Percentiles rank a stretch among this genome's conserved stretches.
Conservation (phyloP, 2,329 filamentous ascomycete species). For the Ophiostoma tasmaniense region DNA sequence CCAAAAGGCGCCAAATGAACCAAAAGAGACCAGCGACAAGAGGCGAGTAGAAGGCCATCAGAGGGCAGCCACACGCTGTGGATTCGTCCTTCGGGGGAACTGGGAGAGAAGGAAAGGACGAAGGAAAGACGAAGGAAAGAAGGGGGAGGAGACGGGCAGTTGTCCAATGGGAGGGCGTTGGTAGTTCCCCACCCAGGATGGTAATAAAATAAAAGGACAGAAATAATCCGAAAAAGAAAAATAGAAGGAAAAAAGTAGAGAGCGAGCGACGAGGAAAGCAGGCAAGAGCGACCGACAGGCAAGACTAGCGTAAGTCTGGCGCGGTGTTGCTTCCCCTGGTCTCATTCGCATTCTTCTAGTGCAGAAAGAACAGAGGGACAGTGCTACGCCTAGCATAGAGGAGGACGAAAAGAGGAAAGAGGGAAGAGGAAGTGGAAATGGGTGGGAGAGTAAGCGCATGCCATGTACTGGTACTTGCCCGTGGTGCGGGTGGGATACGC, state of each 20-base stretch:
- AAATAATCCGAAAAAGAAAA: conserved; percentile 14
- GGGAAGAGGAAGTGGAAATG: not conserved
- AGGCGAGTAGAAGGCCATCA: conserved; percentile 2
- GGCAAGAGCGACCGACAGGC: conserved; percentile 5
- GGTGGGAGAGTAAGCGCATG: not conserved
- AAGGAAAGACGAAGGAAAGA: conserved; percentile 13
- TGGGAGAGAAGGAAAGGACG: conserved; percentile 4
- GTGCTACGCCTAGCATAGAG: not conserved
- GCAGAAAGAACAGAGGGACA: not conserved
- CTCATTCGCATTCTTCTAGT: conserved; percentile 8
- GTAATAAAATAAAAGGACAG: conserved; percentile 15
- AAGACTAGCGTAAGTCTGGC: conserved; percentile 7
- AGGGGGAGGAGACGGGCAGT: conserved; percentile 1
- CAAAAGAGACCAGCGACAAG: not conserved
- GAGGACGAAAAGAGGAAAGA: not conserved
- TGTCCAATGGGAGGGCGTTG: conserved; percentile 13
- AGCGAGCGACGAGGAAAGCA: conserved; percentile 9
- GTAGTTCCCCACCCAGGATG: conserved; percentile 8
- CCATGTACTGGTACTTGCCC: conserved; percentile 9
- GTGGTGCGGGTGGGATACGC: not conserved
- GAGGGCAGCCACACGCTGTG: conserved; percentile 10
- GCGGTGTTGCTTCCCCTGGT: conserved; percentile 8
- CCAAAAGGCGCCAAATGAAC: not conserved
- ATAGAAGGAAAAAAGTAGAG: conserved; percentile 10
- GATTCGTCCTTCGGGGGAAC: not conserved